Base-by-base conservation (phyloP, 805 yeast genomes). In the Saccharomyces mikatae region DNA sequence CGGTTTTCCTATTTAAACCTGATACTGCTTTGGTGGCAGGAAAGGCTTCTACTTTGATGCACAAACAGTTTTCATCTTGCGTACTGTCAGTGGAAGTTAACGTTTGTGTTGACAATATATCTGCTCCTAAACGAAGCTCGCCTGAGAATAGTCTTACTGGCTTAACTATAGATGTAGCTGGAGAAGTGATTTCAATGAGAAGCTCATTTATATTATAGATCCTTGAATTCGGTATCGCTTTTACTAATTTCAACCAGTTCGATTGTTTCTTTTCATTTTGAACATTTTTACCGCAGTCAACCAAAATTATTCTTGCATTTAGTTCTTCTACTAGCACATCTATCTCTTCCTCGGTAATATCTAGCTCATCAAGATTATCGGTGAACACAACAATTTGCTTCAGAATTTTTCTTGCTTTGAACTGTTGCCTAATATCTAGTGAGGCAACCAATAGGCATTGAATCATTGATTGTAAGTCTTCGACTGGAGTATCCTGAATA, bases 31-130 rank as follows among this genome's bases (percentile, higher is more conserved):
- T 73, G 66, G 66, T 78, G 62, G 57, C 75, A 49, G 89, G 86
- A 60, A 71, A 86, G 0, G 86, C 83, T 59, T 85, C 87, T 0
- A 83, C 84, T 6, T 70, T 68, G 27, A 86, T 68, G 17, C 68
- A 52, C 2, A 79, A 44, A 30, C 75, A 71, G 5, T 60, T 52
- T 0, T 60, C 47, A 54, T 74, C 77, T 0, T 56, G 55, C 21
- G 59, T 53, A 4, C 67, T 62, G 9, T 36, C 58, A 5, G 44
- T 49, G 6, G 50, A 44, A 17, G 14, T 22, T 11, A 44, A 8
- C 4, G 41, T 48, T 22, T 54, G 47, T 5, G 44, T 48, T 9
- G 49, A 24, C 17, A 47, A 27, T 4, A 61, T 52, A 30, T 62
- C 62, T 13, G 63, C 59, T 14, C 71, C 71, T 13, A 68, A 49